These are phyloP conservation scores for Naganishia vishniacii DNA, from an alignment of 768 basidiomycete species.

Conservation along the genomic window DNA sequence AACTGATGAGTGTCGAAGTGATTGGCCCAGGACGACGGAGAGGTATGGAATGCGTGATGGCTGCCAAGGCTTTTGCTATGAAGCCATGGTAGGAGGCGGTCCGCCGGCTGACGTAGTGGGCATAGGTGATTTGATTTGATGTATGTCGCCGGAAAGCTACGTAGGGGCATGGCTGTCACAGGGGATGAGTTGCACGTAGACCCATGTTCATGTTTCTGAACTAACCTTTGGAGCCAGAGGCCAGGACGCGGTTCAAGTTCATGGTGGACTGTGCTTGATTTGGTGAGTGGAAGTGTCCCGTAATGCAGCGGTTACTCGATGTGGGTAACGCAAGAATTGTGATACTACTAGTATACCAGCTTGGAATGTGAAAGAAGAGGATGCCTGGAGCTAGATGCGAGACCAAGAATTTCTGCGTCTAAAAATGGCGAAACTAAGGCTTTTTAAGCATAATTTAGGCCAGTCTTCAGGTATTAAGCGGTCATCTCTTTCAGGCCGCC, in stretches of 20 bases:
- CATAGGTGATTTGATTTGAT: neutral
- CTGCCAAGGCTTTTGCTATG: neutral
- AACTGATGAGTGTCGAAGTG: slow-evolving; percentile 96
- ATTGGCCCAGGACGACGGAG: slow-evolving; percentile 16
- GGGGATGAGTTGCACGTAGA: neutral
- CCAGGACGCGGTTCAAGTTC: neutral
- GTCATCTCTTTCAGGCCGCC: neutral
- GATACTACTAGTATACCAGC: too few relatives aligned
- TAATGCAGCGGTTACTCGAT: too few relatives aligned
- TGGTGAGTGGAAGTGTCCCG: neutral
- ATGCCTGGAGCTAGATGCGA: too few relatives aligned
- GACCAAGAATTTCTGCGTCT: too few relatives aligned
- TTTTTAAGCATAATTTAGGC: too few relatives aligned
- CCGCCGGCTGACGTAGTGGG: neutral
- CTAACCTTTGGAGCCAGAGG: slow-evolving; percentile 9
- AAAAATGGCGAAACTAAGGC: too few relatives aligned
- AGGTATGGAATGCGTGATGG: slow-evolving; percentile 12
- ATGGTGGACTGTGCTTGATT: neutral
- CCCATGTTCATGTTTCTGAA: neutral
- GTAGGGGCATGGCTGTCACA: neutral
- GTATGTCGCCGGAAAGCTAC: too few relatives aligned
- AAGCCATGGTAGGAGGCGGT: neutral
- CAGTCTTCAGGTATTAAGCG: too few relatives aligned
- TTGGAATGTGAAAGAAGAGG: too few relatives aligned
- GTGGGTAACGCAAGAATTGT: too few relatives aligned